Conservation (phyloP, 768 basidiomycete species). For the Tubosaeta sp. region DNA sequence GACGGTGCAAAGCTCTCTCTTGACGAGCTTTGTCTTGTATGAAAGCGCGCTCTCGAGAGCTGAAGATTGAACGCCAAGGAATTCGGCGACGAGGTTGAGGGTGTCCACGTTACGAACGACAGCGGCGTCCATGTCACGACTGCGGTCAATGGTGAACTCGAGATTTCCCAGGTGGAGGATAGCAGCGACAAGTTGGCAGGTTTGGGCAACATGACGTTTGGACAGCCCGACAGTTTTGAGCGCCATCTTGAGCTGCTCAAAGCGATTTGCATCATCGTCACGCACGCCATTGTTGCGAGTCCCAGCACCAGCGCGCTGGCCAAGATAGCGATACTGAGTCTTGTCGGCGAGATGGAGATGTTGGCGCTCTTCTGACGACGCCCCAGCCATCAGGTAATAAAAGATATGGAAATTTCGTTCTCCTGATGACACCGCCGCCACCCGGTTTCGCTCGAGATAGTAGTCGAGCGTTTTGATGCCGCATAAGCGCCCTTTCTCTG, state of each 20-base stretch:
- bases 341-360: slow-evolving; percentile 84
- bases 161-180: slow-evolving; percentile 97
- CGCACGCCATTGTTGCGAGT: slow-evolving; percentile 44
- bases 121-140: slow-evolving; percentile 87
- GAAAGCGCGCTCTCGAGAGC: slow-evolving; percentile 79
- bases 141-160: slow-evolving; percentile 81
- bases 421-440: slow-evolving; percentile 82
- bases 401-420: slow-evolving; percentile 98
- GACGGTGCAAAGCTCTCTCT: slow-evolving; percentile 95
- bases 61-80: slow-evolving; percentile 74
- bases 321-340: slow-evolving; percentile 82
- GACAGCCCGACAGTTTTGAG: slow-evolving; percentile 92
- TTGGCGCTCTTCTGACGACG: slow-evolving; percentile 80
- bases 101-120: slow-evolving; percentile 84
- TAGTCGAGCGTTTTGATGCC: slow-evolving; percentile 97
- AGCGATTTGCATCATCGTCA: slow-evolving; percentile 82
- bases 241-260: slow-evolving; percentile 91
- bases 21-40: slow-evolving; percentile 88
- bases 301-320: slow-evolving; percentile 52
- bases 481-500: slow-evolving; percentile 79
- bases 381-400: slow-evolving; percentile 93
- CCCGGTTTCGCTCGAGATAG: slow-evolving; percentile 88
- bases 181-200: slow-evolving; percentile 90
- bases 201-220: slow-evolving; percentile 92
- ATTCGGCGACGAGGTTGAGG: slow-evolving; percentile 82